Conservation (phyloP, 2,329 filamentous ascomycete genomes). For the Talaromyces rugulosus region DNA sequence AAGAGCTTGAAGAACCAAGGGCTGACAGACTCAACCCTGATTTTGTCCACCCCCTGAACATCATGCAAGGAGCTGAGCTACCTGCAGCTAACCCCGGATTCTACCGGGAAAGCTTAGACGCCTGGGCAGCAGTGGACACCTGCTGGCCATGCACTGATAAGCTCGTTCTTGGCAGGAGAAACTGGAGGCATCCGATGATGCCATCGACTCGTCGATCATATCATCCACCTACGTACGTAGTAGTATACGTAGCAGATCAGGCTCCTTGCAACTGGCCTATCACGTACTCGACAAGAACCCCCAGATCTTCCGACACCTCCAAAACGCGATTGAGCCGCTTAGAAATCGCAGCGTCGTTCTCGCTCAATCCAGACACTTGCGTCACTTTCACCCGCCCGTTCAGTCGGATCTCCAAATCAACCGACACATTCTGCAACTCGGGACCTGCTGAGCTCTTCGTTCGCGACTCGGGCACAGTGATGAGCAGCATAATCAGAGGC, state of each 20-base stretch:
- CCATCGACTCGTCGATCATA: not conserved
- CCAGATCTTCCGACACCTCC: constrained; percentile 42
- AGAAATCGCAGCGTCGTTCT: constrained; percentile 20
- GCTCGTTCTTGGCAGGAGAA: not conserved
- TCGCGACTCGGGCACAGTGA: constrained; percentile 18
- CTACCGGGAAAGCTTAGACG: not conserved
- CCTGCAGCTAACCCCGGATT: not conserved
- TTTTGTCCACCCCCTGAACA: not conserved
- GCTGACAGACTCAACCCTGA: too few relatives aligned
- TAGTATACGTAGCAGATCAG: not conserved
- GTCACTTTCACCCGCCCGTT: constrained; percentile 39
- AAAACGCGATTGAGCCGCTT: constrained; percentile 36
- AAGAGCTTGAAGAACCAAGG: too few relatives aligned
- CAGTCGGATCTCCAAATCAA: constrained; percentile 36
- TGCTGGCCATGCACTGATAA: not conserved
- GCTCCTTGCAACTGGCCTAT: constrained; percentile 30
- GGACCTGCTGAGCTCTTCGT: not conserved
- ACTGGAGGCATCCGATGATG: not conserved
- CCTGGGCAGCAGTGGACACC: not conserved
- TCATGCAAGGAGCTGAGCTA: not conserved
- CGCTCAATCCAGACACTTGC: constrained; percentile 32
- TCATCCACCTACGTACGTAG: not conserved
- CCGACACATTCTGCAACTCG: constrained; percentile 22
- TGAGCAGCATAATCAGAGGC: constrained; percentile 34
- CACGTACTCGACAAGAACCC: constrained; percentile 42